Evolutionary conservation across 345 rosid genomes (phyloP).

Genomic region (Stellera chamaejasme): DNA sequence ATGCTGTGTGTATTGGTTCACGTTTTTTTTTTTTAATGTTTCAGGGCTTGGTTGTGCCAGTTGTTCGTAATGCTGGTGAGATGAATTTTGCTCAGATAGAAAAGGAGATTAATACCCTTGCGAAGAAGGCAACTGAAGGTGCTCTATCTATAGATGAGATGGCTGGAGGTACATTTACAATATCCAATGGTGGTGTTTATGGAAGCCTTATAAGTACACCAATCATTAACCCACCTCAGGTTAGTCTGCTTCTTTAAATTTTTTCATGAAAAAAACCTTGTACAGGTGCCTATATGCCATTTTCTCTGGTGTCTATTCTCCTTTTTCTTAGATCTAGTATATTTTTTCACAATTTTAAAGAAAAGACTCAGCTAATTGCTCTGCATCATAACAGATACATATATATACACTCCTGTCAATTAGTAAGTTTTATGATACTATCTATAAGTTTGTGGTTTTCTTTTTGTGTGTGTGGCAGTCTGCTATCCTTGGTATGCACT

Average conservation of each 20-base stretch:
- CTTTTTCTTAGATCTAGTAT: too few species aligned
- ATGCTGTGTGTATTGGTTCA: too few species aligned
- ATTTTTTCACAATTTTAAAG: too few species aligned
- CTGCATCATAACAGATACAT: too few species aligned
- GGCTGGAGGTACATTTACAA: constrained; percentile 97
- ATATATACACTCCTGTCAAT: too few species aligned
- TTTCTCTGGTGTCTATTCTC: not conserved
- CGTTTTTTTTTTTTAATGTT: constrained; percentile 6
- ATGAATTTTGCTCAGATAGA: constrained; percentile 93
- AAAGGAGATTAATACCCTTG: constrained; percentile 81
- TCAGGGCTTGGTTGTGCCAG: constrained; percentile 94
- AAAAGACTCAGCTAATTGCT: too few species aligned
- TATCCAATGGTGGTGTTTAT: constrained; percentile 81
- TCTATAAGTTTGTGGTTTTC: too few species aligned
- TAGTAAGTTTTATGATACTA: too few species aligned
- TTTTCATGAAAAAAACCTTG: not conserved
- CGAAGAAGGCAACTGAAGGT: constrained; percentile 88
- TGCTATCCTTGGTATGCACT: constrained; percentile 92
- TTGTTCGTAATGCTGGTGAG: constrained; percentile 54
- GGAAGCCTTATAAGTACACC: constrained; percentile 98
- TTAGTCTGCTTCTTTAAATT: constrained; percentile 13
- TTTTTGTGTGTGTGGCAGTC: constrained; percentile 34
- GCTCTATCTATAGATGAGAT: constrained; percentile 94
- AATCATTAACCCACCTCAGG: constrained; percentile 99
- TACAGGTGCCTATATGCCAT: not conserved